Base-by-base conservation (phyloP, 2,329 filamentous ascomycete species). In the Chrysoporthe deuterocubensis region DNA sequence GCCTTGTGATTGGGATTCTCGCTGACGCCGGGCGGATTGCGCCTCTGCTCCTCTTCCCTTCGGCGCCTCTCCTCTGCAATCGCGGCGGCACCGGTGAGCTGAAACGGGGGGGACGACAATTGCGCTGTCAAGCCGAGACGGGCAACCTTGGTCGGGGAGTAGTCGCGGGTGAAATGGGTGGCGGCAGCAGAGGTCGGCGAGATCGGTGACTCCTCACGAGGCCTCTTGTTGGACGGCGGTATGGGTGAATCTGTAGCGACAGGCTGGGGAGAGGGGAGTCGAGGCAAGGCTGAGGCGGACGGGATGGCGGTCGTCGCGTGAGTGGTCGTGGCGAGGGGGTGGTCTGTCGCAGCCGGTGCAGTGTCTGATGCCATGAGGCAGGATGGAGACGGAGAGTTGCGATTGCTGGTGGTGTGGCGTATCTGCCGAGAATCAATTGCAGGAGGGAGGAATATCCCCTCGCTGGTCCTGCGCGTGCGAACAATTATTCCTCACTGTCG, bases 1-100 rank as follows among this genome's bases (percentile, higher is more conserved):
- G 82, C 84, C 68, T 79, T 82, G 64, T 86, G 85, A n/a, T 81
- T 80, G 26, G 85, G 83, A 65, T 87, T 86, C 52, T 87, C 84
- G 74, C 81, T 87, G 62, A 79, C 81, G 46, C 80, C 81, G 48
- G 80, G 77, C 64, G 80, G 78, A 62, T 81, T 80, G 62, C 77
- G 76, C 64, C 75, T 78, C 56, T 80, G 77, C 48, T 81, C 79
- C 64, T 84, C 81, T 73, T 85, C 82, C 69, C 81, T 80, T 71
- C 80, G 81, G 60, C 81, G 81, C 70, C 81, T 81, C 74, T 86
- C 82, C 74, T 88, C 85, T 71, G 85, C 84, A 48, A 86, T 76
- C 63, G 84, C 85, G 66, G 83, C 84, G 46, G 84, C 84, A 71
- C 82, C 85, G 26, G 86, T 86, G 70, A 87, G 76, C 59, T 83